Conservation (phyloP, 495 filamentous ascomycete genomes). For the Cenococcum geophilum region DNA sequence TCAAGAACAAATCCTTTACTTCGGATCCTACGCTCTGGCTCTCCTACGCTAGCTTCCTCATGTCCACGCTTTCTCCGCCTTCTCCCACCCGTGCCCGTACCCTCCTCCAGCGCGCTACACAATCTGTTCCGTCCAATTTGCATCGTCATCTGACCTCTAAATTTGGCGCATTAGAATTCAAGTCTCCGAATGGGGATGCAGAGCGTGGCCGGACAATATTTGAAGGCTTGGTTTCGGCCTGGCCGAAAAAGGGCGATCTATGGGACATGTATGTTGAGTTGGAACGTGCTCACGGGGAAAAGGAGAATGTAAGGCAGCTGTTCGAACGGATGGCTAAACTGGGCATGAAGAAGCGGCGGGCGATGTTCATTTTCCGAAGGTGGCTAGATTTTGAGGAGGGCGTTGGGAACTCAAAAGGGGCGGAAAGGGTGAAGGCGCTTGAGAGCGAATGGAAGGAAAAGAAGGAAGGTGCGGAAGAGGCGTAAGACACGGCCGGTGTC, state of each 20-base stretch:
- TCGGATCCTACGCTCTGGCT: conserved; percentile 72
- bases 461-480: conserved; percentile 14
- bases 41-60: conserved; percentile 92
- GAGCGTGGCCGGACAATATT: conserved; percentile 94
- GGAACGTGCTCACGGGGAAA: conserved; percentile 62
- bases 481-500: neutral
- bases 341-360: conserved; percentile 46
- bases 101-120: conserved; percentile 77
- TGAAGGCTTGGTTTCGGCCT: conserved; percentile 75
- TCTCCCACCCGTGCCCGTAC: conserved; percentile 68
- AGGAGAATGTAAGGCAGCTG: conserved; percentile 61
- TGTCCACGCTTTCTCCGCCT: conserved; percentile 51
- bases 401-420: conserved; percentile 32
- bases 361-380: conserved; percentile 35
- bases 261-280: conserved; percentile 90
- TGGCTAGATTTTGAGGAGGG: conserved; percentile 40
- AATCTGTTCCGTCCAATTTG: conserved; percentile 65
- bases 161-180: conserved; percentile 89
- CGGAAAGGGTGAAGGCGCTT: conserved; percentile 30
- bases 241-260: conserved; percentile 80
- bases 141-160: conserved; percentile 75
- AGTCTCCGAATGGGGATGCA: conserved; percentile 70
- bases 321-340: conserved; percentile 72
- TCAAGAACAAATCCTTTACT: conserved; percentile 76
- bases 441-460: conserved; percentile 34